Percentiles rank a stretch among this genome's conserved stretches.
phyloP scores from a whole-genome alignment of 2,329 filamentous ascomycete species.

The Falciphora oryzae region DNA sequence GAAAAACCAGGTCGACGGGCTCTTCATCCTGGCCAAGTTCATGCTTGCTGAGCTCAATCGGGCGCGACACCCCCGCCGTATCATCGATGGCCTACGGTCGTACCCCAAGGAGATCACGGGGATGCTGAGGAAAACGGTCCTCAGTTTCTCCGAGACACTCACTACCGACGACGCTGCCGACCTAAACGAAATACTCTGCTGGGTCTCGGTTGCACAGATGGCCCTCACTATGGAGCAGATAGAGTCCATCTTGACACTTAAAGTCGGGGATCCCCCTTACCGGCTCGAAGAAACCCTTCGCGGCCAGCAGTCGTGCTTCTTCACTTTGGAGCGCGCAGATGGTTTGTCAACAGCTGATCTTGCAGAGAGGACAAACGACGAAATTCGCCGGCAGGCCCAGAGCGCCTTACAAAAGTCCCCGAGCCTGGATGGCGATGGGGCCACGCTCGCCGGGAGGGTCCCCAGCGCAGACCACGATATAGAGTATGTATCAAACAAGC shows the following conservation, averaged over 20 bases:
- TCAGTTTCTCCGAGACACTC: conserved; percentile 7
- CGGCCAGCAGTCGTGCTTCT: conserved; percentile 6
- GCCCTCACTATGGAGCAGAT: conserved; percentile 9
- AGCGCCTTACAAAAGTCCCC: background rate
- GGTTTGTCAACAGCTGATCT: conserved; percentile 9
- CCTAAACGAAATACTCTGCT: conserved; percentile 9
- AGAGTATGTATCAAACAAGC: conserved; percentile 8
- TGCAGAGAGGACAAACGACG: background rate
- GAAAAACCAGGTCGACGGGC: conserved; percentile 8
- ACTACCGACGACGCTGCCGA: conserved; percentile 3
- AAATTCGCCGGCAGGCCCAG: background rate
- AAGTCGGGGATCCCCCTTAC: conserved; percentile 5
- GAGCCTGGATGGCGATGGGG: background rate
- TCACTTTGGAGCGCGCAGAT: conserved; percentile 7
- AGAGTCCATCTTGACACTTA: conserved; percentile 3
- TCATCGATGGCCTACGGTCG: conserved; percentile 5
- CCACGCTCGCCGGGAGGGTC: background rate
- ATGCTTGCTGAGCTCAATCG: conserved; percentile 7
- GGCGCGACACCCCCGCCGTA: background rate
- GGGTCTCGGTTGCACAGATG: conserved; percentile 9
- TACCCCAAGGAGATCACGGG: conserved; percentile 10
- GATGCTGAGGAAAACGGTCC: conserved; percentile 9
- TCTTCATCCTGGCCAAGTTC: conserved; percentile 10
- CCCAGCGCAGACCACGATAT: background rate
- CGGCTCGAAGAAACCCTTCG: conserved; percentile 8